phyloP scores from a whole-genome alignment of 352 stramenopile species.

The Globisporangium perplexum region DNA sequence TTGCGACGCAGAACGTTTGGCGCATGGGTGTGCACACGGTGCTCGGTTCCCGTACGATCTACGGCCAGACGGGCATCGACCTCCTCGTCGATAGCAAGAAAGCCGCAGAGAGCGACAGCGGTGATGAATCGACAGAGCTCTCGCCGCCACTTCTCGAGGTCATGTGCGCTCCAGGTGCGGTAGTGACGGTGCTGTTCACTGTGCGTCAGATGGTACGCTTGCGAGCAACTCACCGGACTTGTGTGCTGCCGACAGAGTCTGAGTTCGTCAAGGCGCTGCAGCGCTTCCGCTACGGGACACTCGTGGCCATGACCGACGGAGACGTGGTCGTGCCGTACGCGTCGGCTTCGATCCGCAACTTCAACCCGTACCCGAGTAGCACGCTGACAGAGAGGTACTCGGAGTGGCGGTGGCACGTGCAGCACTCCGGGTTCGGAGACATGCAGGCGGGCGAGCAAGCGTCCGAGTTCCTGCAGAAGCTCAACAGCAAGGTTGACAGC shows the following conservation, averaged over 20 bases:
- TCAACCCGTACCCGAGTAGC: slow-evolving; percentile 55
- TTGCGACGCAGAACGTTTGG: slow-evolving; percentile 43
- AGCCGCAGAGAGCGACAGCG: not conserved
- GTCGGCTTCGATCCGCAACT: slow-evolving; percentile 66
- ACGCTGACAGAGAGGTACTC: slow-evolving; percentile 44
- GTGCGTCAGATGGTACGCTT: not conserved
- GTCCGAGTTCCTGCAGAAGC: slow-evolving; percentile 21
- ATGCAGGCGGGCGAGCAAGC: not conserved
- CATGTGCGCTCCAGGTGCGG: slow-evolving; percentile 50
- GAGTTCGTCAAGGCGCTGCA: slow-evolving; percentile 49
- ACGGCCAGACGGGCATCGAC: slow-evolving; percentile 71
- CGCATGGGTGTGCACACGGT: slow-evolving; percentile 70
- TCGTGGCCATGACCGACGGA: slow-evolving; percentile 73
- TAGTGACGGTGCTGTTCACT: not conserved
- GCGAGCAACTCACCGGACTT: not conserved
- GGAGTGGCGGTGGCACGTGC: slow-evolving; percentile 69
- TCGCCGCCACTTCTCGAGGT: slow-evolving; percentile 37
- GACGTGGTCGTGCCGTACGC: slow-evolving; percentile 70
- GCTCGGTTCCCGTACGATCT: slow-evolving; percentile 50
- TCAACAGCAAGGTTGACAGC: slow-evolving; percentile 44
- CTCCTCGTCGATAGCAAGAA: slow-evolving; percentile 44
- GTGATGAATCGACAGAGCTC: not conserved
- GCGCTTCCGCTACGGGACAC: slow-evolving; percentile 48
- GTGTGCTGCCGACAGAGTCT: slow-evolving; percentile 21
- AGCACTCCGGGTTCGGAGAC: slow-evolving; percentile 50